phyloP scores from a whole-genome alignment of 345 rosid genomes.

The Populus euphratica region DNA sequence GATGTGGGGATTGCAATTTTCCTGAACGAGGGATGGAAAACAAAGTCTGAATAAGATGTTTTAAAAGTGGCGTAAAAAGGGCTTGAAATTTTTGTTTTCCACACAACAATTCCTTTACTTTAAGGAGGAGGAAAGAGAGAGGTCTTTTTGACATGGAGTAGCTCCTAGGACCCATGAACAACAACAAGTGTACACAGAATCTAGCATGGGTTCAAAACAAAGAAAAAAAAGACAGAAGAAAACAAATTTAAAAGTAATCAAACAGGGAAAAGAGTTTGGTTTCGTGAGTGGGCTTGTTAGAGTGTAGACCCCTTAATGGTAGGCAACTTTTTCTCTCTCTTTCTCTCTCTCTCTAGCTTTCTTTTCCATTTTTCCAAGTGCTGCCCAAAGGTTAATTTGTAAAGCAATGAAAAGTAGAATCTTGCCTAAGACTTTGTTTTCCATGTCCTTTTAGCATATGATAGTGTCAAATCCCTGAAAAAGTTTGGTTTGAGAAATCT shows the following conservation, averaged over 20 bases:
- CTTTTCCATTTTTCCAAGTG: slow-evolving; percentile 21
- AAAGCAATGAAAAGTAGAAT: slow-evolving; percentile 26
- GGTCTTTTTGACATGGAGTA: slow-evolving; percentile 25
- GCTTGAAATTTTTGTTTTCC: neutral
- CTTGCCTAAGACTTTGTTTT: slow-evolving; percentile 7
- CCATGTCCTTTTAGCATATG: neutral
- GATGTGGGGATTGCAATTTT: slow-evolving; percentile 6
- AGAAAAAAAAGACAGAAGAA: slow-evolving; percentile 1
- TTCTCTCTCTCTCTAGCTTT: neutral
- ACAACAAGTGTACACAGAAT: slow-evolving; percentile 12
- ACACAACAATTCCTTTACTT: slow-evolving; percentile 6
- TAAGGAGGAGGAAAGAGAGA: slow-evolving; percentile 24
- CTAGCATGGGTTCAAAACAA: slow-evolving; percentile 9
- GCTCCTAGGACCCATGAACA: slow-evolving; percentile 1
- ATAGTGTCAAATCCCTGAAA: neutral
- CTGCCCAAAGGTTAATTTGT: slow-evolving; percentile 19
- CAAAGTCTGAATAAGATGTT: neutral
- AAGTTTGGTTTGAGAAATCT: neutral
- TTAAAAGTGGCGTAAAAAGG: slow-evolving; percentile 9
- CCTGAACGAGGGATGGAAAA: slow-evolving; percentile 6
- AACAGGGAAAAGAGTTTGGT: slow-evolving; percentile 8
- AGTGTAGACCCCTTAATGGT: slow-evolving; percentile 28
- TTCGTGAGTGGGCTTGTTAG: slow-evolving; percentile 23
- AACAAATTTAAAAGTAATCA: neutral
- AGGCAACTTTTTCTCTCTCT: slow-evolving; percentile 24